Base-by-base conservation (phyloP, 2,329 filamentous ascomycete species). In the Cladosporium austrohemisphaericum region DNA sequence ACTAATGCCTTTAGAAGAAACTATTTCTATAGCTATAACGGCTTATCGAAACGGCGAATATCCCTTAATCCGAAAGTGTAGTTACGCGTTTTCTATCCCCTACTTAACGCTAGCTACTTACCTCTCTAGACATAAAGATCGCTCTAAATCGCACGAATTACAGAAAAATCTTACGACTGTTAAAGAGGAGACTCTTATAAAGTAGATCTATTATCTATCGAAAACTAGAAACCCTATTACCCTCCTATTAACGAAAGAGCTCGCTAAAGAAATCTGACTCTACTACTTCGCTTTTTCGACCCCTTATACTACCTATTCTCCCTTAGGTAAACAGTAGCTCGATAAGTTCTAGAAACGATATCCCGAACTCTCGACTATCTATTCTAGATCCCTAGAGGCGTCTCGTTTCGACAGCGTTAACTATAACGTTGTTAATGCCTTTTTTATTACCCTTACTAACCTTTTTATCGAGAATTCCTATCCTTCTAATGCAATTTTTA, bases 241-340 rank as follows among this genome's bases (percentile, higher is more conserved):
- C 13, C 41, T 31, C 18, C 9, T 20, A 10, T 41, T 51, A 41
- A 32, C 29, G 13, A 37, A 37, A 38, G 41, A 38, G 38, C 35
- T 51, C 32, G 49, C 41, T 11, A 32, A 51, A 36, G 31, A 51
- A 45, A 44, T 49, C 36, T 44, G 49, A 14, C 13, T 16, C 23
- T 4, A 29, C 20, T 33, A 41, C 35, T 32, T 19, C 18, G 32
- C 32, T 20, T n/a, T 47, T 14, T 32, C 33, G 19, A 20, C 9
- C 18, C 14, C 36, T 38, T 29, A 25, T 14, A 25, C 50, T 38
- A 44, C 45, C 11, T 43, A 37, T 10, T 14, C 32, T 18, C 44
- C 45, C 14, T 16, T 52, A n/a, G 22, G 45, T 28, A 40, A 45
- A 40, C 8, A 14, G 2, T 52, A 29, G 50, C 11, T 49, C 23